Conservation (phyloP, 2,329 filamentous ascomycete genomes). For the Fusarium dimerum region DNA sequence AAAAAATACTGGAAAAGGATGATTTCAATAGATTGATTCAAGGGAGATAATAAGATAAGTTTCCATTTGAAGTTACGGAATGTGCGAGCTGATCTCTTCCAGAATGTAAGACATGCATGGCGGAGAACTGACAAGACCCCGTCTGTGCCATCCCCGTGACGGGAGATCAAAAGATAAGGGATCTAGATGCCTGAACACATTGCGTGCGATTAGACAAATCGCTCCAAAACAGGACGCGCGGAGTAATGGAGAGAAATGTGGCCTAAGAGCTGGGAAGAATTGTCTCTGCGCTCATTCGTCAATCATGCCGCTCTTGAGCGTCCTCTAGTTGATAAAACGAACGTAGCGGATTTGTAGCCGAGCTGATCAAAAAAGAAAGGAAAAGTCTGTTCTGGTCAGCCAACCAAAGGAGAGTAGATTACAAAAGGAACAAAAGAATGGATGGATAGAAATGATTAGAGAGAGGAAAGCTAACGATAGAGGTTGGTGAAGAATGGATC, state of each 20-base stretch:
- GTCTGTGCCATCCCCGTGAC: neutral
- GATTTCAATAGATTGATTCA: neutral
- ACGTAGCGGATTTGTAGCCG: neutral
- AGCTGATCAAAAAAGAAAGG: neutral
- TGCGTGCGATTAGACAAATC: neutral
- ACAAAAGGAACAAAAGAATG: neutral
- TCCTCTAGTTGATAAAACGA: neutral
- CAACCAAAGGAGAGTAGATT: neutral
- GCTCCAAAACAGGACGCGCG: neutral
- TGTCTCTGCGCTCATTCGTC: neutral
- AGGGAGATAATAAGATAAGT: neutral
- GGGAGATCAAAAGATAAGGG: neutral
- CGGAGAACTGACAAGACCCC: conserved; percentile 17
- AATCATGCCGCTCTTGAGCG: neutral
- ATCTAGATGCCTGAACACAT: neutral
- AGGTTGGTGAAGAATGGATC: neutral
- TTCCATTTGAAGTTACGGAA: neutral
- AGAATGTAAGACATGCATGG: conserved; percentile 9
- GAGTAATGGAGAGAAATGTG: too few species aligned
- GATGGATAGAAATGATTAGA: neutral
- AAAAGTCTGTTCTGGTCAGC: neutral
- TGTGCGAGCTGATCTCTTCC: neutral
- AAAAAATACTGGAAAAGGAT: too few species aligned
- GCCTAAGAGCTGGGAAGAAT: too few species aligned
- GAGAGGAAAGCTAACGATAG: neutral